phyloP scores from a whole-genome alignment of 805 yeast genomes.

The Candida ovalis region DNA sequence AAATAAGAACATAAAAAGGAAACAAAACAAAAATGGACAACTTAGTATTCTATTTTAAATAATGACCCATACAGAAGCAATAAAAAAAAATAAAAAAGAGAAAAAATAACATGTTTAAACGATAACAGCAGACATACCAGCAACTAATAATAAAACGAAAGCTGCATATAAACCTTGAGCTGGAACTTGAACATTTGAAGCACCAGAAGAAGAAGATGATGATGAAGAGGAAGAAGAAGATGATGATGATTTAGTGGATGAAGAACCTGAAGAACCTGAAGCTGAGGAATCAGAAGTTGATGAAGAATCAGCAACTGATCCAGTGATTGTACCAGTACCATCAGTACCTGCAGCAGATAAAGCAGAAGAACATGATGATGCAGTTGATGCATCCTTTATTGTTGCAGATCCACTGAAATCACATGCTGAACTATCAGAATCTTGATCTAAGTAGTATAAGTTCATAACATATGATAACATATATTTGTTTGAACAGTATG shows the following conservation, averaged over 20 bases:
- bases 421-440: conserved; percentile 49
- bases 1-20: too few species aligned
- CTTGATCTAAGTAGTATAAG: conserved; percentile 53
- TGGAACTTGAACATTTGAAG: background rate
- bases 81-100: too few species aligned
- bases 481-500: conserved; percentile 66
- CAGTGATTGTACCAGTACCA: conserved; percentile 59
- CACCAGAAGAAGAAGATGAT: background rate
- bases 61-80: background rate
- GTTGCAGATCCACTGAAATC: conserved; percentile 68
- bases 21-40: too few species aligned
- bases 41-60: too few species aligned
- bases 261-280: conserved; percentile 7
- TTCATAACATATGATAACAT: conserved; percentile 63
- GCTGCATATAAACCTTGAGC: background rate
- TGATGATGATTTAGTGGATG: conserved; percentile 15
- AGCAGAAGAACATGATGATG: conserved; percentile 52
- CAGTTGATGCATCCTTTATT: conserved; percentile 43
- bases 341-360: conserved; percentile 63
- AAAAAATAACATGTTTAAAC: conserved; percentile 11
- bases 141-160: conserved; percentile 15
- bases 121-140: conserved; percentile 20
- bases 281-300: conserved; percentile 11
- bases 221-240: conserved; percentile 7
- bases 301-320: conserved; percentile 22